phyloP scores from a whole-genome alignment of 176 grass and related monocot species.

The Oryza coarctata region DNA sequence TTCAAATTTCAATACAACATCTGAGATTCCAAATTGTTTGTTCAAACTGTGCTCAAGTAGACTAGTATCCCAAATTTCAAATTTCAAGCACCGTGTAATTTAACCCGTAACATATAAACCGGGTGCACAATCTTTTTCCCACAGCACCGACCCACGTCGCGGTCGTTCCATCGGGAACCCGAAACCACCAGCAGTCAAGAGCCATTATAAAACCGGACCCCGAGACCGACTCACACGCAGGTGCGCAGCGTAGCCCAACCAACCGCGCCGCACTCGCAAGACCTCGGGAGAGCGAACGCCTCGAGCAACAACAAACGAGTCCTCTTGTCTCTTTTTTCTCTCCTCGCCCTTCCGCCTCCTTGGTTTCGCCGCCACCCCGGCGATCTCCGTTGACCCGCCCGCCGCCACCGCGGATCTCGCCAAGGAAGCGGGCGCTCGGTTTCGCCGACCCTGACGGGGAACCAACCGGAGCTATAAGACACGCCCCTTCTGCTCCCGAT shows the following conservation, averaged over 20 bases:
- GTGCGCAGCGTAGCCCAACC: neutral
- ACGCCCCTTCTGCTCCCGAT: neutral
- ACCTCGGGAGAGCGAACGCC: neutral
- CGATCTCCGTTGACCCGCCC: constrained; percentile 9
- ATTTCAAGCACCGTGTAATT: neutral
- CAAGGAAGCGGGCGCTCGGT: neutral
- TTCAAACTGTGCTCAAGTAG: too few relatives aligned
- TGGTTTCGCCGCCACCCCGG: constrained; percentile 34
- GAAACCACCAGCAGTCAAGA: neutral
- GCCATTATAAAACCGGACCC: neutral
- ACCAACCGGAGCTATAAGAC: neutral
- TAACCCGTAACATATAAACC: neutral
- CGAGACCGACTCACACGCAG: neutral
- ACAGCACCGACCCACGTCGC: neutral
- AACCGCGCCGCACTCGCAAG: neutral
- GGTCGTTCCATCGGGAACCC: neutral
- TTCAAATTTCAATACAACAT: too few relatives aligned
- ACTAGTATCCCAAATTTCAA: too few relatives aligned
- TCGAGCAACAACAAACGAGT: neutral
- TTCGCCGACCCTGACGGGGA: neutral
- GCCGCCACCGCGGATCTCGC: neutral
- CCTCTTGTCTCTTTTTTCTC: neutral
- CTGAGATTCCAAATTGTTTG: too few relatives aligned
- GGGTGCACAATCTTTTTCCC: neutral
- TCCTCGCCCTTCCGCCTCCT: neutral